These are phyloP conservation scores for Nemania diffusa DNA, from an alignment of 2,329 filamentous ascomycete genomes.

Conservation along the genomic window DNA sequence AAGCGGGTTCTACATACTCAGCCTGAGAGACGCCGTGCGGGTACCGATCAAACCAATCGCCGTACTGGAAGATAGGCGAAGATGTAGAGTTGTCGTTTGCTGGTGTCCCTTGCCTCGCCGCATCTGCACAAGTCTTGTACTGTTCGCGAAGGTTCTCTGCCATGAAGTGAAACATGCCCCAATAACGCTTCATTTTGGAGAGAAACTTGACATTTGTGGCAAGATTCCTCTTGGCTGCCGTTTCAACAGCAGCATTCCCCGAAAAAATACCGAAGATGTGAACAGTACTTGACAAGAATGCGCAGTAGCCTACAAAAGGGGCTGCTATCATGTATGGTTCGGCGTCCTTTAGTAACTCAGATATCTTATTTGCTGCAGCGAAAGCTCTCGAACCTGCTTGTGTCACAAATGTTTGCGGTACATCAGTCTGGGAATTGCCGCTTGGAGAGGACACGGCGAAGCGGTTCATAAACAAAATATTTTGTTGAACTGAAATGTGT, in stretches of 20 bases:
- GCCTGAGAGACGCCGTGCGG: constrained; percentile 88
- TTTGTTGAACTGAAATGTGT: constrained; percentile 90
- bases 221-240: constrained; percentile 82
- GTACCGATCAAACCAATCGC: constrained; percentile 97
- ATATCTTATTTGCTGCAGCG: constrained; percentile 86
- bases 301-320: constrained; percentile 94
- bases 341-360: constrained; percentile 81
- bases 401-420: constrained; percentile 80
- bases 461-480: constrained; percentile 87
- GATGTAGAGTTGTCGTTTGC: constrained; percentile 59
- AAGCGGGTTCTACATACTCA: constrained; percentile 82
- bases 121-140: constrained; percentile 86
- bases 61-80: constrained; percentile 87
- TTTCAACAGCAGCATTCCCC: constrained; percentile 79
- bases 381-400: constrained; percentile 81
- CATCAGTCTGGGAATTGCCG: constrained; percentile 72
- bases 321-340: constrained; percentile 84
- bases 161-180: constrained; percentile 99
- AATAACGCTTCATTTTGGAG: constrained; percentile 94
- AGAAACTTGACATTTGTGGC: constrained; percentile 90
- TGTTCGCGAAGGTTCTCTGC: constrained; percentile 90
- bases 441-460: constrained; percentile 81
- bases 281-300: constrained; percentile 92
- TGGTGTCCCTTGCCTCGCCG: constrained; percentile 74
- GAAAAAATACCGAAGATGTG: constrained; percentile 94